Base-by-base conservation (phyloP, 352 stramenopile species). In the Hyaloperonospora brassicae region DNA sequence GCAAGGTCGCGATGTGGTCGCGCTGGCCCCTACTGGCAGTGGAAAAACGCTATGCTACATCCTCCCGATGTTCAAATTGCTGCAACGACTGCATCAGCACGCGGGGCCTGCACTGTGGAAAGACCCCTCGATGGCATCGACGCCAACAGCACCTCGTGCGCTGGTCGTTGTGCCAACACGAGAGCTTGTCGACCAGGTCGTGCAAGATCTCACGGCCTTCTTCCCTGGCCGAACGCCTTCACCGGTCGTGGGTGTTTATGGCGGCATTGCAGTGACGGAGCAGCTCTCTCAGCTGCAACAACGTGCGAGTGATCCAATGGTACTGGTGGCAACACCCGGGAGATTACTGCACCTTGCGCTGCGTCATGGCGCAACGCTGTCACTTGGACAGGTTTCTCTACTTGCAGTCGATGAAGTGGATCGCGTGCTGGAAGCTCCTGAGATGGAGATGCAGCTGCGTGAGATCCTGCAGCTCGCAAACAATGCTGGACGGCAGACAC, bases 21-120 rank as follows among this genome's bases (percentile, higher is more conserved):
- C 77, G 2, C 75, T 93, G 40, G 95, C 96, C 6, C 89, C 95
- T 0, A 99, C 96, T 2, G 95, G 95, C 41, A 96, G 76, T 23
- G 95, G 96, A 47, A 99, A 99, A 64, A 98, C 89, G 5, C 86
- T 97, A 25, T 89, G 87, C n/a, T 99, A 98, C 67, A 58, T 99
- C 23, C 68, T 99, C 17, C 97, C 96, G 11, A 68, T 91, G 23
- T 50, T 96, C 13, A 48, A 69, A 73, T 27, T 79, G 72, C 61
- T 88, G 14, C 52, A 54, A 42, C 41, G 45, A 4, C 27, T 34
- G 27, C 27, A 34, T 34, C 27, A 34, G 27, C 27, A 34, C 4
- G 27, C 27, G 4, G 27, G 27, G 8, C 27, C 27, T 34, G 27
- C 27, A 34, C 27, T 34, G 27, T 4, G 27, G 27, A 34, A 4